Base-by-base conservation (phyloP, 2,329 filamentous ascomycete species). In the Aspergillus sp. region DNA sequence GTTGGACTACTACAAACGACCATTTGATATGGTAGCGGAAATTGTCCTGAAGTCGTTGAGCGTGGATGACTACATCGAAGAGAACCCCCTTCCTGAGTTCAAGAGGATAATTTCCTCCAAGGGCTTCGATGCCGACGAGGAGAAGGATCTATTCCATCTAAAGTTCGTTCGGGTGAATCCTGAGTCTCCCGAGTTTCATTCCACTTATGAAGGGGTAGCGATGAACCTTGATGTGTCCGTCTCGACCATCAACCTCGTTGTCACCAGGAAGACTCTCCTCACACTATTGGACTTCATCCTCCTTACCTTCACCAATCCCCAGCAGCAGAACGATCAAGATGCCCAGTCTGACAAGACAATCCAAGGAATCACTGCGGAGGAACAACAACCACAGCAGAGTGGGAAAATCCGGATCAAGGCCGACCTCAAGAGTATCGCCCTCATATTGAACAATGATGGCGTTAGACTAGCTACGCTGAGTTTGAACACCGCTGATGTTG, bases 81-180 rank as follows among this genome's bases (percentile, higher is more conserved):
- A 94, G 59, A 88, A 93, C 49, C 86, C 91, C 0, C 77, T 89
- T 19, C 87, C 88, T 7, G 93, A 97, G 65, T 99, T 99, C 78
- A 96, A 94, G 73, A 93, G 93, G 22, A 95, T 99, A 47, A 84
- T 99, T n/a, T 95, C 92, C 0, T 96, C 94, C 1, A 93, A 95
- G 65, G 85, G 87, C 22, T 82, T 79, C 38, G 76, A 80, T 51
- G 73, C 86, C 43, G 83, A 88, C 53, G 85, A 89, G 55, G 83
- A 89, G 54, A 90, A 85, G 56, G 84, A 95, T 61, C 81, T 99
- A 11, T 89, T 99, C 60, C 85, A 87, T 47, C 82, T 99, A 62
- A 96, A 93, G 65, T 95, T 96, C 64, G 81, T 90, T 54, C 90
- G 88, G 67, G 90, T 97, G 53, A 96, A 94, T 63, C 87, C 84